Base-by-base conservation (phyloP, 2,329 filamentous ascomycete species). In the Fusarium gaditjirri region DNA sequence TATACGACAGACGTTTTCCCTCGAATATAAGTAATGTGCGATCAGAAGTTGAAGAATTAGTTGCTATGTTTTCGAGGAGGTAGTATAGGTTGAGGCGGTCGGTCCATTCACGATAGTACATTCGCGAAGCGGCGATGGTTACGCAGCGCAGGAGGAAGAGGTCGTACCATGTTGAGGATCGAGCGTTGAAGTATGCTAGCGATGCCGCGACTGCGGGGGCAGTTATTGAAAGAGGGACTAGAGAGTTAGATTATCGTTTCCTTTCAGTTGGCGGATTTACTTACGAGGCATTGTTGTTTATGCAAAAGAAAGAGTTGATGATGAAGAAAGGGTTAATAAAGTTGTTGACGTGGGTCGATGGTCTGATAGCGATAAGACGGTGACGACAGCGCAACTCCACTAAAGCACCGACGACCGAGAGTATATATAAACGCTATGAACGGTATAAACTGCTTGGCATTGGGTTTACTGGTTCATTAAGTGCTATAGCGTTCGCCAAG, bases 181-280 rank as follows among this genome's bases (percentile, higher is more conserved):
- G 90, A 44, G 92, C 94, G 78, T 96, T 94, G 74, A 95, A 81
- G 80, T 97, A 97, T 36, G 93, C 92, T n/a, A 92, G 83, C 8
- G 87, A 86, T 8, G 92, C 92, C 35, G 87, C 86, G 47, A 89
- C 87, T 21, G 91, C 91, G 23, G 92, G 90, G 33, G 87, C 83
- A 11, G 89, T 84, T 53, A 90, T 69, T 27, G 84, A 80, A 27
- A 90, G 80, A 47, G 89, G 87, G 44, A 89, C 86, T 89, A 64
- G 2, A 31, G 2, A 3, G 2, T 69, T 47, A 67, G 61, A 23
- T 13, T 12, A 9, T 2, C 27, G 0, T 6, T 10, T 1, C 5
- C 10, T 8, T 10, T 8, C 16, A 19, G 2, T 25, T 11, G 7
- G 13, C 12, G 9, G 9, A 25, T 19, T 11, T 12, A 52, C 66